These are phyloP conservation scores for Fusarium foetens DNA, from an alignment of 2,329 filamentous ascomycete species.

Conservation along the genomic window DNA sequence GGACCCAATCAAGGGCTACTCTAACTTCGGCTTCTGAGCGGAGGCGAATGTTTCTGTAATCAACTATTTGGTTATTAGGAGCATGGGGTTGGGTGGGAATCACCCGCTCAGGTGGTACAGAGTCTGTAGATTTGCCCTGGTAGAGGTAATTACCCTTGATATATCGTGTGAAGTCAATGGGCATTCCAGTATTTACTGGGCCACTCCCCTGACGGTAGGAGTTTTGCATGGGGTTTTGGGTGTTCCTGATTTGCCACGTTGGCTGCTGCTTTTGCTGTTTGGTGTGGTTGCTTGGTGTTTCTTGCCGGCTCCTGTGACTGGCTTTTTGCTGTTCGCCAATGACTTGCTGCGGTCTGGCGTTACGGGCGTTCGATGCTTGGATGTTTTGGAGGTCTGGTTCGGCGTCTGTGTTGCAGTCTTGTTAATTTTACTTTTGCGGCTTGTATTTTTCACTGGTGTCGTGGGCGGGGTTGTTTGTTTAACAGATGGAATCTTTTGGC, in stretches of 20 bases:
- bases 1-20: conserved; percentile 71
- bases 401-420: conserved; percentile 46
- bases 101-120: conserved; percentile 9
- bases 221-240: conserved; percentile 15
- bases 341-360: conserved; percentile 33
- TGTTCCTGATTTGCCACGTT: conserved; percentile 18
- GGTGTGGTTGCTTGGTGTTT: conserved; percentile 18
- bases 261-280: conserved; percentile 11
- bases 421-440: conserved; percentile 48
- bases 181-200: conserved; percentile 5
- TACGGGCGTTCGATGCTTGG: conserved; percentile 25
- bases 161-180: conserved; percentile 19
- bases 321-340: conserved; percentile 17
- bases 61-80: conserved; percentile 6
- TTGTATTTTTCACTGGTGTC: conserved; percentile 42
- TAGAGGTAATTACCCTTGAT: conserved; percentile 27
- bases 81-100: conserved; percentile 13
- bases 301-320: conserved; percentile 47
- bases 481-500: conserved; percentile 40
- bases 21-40: conserved; percentile 70
- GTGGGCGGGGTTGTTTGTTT: conserved; percentile 39
- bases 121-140: background rate
- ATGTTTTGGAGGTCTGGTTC: conserved; percentile 39
- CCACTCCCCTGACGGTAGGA: conserved; percentile 12
- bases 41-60: conserved; percentile 56